A percentile compares a stretch with the other conserved stretches of the same genome.
These are phyloP conservation scores for Fusarium continuum DNA, from an alignment of 2,329 filamentous ascomycete species.

Conservation along the genomic window DNA sequence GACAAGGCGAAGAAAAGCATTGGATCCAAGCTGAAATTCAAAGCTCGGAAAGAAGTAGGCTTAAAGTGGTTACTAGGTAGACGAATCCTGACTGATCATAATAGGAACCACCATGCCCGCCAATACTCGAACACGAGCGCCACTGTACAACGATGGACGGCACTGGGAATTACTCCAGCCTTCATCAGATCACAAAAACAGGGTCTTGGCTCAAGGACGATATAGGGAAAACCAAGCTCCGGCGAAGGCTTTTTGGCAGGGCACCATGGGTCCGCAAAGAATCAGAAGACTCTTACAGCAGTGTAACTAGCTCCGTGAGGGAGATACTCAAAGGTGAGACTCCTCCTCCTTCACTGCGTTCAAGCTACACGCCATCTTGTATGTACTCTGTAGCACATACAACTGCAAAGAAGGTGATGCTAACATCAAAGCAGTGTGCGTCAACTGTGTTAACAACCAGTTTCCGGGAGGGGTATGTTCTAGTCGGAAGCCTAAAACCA, in stretches of 20 bases:
- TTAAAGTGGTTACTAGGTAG: fast-evolving
- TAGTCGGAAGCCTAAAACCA: neutral
- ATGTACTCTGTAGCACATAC: neutral
- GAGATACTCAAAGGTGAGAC: constrained; percentile 52
- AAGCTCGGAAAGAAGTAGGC: constrained; percentile 23
- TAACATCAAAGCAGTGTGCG: constrained; percentile 20
- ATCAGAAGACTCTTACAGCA: constrained; percentile 51
- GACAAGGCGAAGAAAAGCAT: constrained; percentile 40
- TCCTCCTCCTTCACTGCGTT: constrained; percentile 45
- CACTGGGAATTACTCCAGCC: constrained; percentile 22
- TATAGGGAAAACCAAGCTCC: constrained; percentile 38
- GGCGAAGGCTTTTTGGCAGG: constrained; percentile 53
- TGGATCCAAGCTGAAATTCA: constrained; percentile 33
- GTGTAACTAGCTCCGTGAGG: constrained; percentile 54
- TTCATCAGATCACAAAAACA: constrained; percentile 35
- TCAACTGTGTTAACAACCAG: constrained; percentile 27
- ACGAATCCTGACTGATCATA: constrained; percentile 1
- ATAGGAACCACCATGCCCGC: constrained; percentile 8
- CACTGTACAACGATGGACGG: constrained; percentile 14
- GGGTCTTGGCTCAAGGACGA: constrained; percentile 49
- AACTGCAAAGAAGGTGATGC: neutral
- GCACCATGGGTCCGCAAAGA: constrained; percentile 53
- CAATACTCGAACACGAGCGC: constrained; percentile 32
- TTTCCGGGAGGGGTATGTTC: constrained; percentile 50
- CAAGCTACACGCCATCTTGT: constrained; percentile 24